Base-by-base conservation (phyloP, 225 moss, liverwort and hornwort species). In the Pseudisothecium myosuroides region DNA sequence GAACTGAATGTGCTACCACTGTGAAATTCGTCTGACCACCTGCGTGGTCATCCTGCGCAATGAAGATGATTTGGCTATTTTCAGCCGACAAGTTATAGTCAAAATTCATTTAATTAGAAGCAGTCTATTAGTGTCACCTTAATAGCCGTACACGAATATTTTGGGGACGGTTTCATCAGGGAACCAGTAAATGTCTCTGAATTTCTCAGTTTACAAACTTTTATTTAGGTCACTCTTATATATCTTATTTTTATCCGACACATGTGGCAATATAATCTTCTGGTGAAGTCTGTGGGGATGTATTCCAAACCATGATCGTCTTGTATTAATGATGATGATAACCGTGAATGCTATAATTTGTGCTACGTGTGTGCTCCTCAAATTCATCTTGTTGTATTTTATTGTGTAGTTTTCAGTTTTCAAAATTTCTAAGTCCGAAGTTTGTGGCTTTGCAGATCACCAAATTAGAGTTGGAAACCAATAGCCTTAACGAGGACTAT, bases 401-500 rank as follows among this genome's bases (percentile, higher is more conserved):
- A 17, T 36, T 47, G 34, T 52, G 7, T 52, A 56, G 31, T 88
- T 34, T 75, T 88, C 72, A 62, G 55, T 52, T 76, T 91, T 56
- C 36, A 28, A 43, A 43, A n/a, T 73, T 43, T 64, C 55, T 60
- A 14, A 81, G 66, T 59, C 43, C 9, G 68, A 76, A 77, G 69
- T 83, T 79, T 73, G 79, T 84, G 91, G 20, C 72, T 50, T 64
- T 80, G 88, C 90, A 93, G 93, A 91, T 93, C 50, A 66, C 84
- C 83, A 93, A 90, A 89, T 77, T 91, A 64, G 90, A 92, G 66
- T 85, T 91, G 81, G 88, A 97, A 94, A 94, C 94, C 89, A 92
- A 88, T 63, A 94, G 94, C 88, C 94, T 98, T 62, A 96, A 96
- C 79, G 93, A 96, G 76, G 97, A 96, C 74, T 91, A 91, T 68